Percentiles rank a stretch among this genome's conserved stretches.
phyloP scores from a whole-genome alignment of 345 rosid species.

The Populus nigra region DNA sequence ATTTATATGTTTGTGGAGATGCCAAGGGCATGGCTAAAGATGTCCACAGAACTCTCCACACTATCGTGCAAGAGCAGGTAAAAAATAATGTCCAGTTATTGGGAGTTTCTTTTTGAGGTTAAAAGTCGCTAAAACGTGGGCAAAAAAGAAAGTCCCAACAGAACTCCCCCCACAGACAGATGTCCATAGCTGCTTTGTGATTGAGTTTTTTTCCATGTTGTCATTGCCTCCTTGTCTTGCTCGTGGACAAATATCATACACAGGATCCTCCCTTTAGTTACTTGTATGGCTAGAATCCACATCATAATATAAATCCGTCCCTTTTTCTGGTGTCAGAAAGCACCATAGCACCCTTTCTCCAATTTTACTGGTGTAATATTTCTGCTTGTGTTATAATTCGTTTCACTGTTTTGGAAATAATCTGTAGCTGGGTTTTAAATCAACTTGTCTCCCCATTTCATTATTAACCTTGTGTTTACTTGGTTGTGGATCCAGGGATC shows the following conservation, averaged over 20 bases:
- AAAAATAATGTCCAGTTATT: background rate
- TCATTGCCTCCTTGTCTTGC: background rate
- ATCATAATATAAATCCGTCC: background rate
- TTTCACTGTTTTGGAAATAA: background rate
- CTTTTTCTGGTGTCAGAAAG: background rate
- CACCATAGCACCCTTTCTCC: background rate
- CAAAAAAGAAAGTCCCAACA: background rate
- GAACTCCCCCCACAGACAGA: background rate
- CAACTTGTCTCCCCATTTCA: background rate
- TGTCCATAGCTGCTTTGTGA: background rate
- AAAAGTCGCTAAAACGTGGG: background rate
- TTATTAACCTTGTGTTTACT: background rate
- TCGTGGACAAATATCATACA: background rate
- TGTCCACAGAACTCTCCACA: slow-evolving; percentile 87
- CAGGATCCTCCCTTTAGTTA: background rate
- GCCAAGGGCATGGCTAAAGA: slow-evolving; percentile 99
- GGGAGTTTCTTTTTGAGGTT: background rate
- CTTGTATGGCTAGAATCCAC: background rate
- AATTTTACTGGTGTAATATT: background rate
- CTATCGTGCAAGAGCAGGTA: slow-evolving; percentile 86
- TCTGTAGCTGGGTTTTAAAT: background rate
- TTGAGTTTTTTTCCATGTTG: background rate
- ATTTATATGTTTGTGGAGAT: slow-evolving; percentile 93
- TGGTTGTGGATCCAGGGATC: slow-evolving; percentile 53
- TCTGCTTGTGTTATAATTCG: background rate